Conservation (phyloP, 352 stramenopile species). For the Plasmopara viticola region DNA sequence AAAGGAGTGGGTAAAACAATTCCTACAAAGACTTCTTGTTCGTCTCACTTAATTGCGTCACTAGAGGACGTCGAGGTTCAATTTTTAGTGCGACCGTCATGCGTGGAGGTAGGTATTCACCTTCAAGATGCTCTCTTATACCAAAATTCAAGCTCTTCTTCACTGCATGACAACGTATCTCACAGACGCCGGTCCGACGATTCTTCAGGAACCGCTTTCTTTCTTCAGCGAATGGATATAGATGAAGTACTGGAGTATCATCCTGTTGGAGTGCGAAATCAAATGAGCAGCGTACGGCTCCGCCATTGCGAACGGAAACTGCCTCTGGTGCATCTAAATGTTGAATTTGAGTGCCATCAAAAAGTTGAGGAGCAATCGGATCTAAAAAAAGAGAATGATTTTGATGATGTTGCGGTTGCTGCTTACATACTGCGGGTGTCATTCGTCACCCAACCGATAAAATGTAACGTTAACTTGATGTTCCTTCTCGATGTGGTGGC, state of each 20-base stretch:
- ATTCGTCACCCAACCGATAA: constrained; percentile 75
- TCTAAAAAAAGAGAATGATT: constrained; percentile 10
- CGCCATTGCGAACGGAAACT: constrained; percentile 60
- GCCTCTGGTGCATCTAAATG: constrained; percentile 57
- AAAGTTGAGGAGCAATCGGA: constrained; percentile 12
- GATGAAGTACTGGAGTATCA: constrained; percentile 63
- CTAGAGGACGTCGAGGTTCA: constrained; percentile 68
- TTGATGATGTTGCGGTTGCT: constrained; percentile 12
- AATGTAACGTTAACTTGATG: constrained; percentile 70
- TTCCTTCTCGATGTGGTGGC: constrained; percentile 59
- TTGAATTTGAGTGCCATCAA: constrained; percentile 39
- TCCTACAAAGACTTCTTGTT: constrained; percentile 4
- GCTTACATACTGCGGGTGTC: constrained; percentile 45
- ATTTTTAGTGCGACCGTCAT: constrained; percentile 57
- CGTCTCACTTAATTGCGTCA: constrained; percentile 35
- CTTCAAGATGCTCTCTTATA: constrained; percentile 66
- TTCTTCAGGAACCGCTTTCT: constrained; percentile 35
- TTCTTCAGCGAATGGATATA: constrained; percentile 75
- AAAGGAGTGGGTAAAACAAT: constrained; percentile 8
- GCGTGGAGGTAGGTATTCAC: constrained; percentile 61
- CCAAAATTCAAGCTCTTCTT: constrained; percentile 20
- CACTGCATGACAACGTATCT: constrained; percentile 7
- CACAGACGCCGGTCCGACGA: constrained; percentile 17
- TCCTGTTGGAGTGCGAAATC: constrained; percentile 38
- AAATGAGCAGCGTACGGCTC: constrained; percentile 76